Evolutionary conservation across 1,284 basidiomycete species (phyloP).

Genomic region (Ceraceosorus bombacis): DNA sequence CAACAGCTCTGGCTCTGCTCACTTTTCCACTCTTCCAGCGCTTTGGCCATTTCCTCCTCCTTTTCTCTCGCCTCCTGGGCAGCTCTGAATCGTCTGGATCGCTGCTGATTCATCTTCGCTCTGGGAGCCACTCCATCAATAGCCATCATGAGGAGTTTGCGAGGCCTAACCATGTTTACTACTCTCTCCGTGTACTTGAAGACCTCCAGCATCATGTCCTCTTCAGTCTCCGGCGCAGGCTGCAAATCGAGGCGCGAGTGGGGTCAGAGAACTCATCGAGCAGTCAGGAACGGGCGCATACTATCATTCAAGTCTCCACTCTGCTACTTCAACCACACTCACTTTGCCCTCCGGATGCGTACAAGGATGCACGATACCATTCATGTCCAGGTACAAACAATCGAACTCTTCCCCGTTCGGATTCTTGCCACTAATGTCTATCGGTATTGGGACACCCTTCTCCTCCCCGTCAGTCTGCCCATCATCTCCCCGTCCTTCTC

Average conservation of each 20-base stretch:
- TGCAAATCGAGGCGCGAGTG: neutral
- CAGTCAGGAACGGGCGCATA: neutral
- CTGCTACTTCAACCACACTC: neutral
- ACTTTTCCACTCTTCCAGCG: constrained; percentile 73
- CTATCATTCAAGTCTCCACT: neutral
- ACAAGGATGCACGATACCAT: constrained; percentile 77
- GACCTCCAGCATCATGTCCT: constrained; percentile 98
- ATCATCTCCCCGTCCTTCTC: constrained; percentile 56
- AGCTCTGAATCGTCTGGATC: constrained; percentile 73
- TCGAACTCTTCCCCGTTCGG: constrained; percentile 97
- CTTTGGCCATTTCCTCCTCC: constrained; percentile 82
- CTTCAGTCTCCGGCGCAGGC: constrained; percentile 83
- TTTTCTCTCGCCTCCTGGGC: constrained; percentile 89
- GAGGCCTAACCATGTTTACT: constrained; percentile 90
- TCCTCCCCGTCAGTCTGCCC: constrained; percentile 53
- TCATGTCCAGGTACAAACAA: constrained; percentile 70
- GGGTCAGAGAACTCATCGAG: neutral
- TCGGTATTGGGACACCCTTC: constrained; percentile 63
- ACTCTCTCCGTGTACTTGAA: constrained; percentile 96
- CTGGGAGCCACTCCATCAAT: constrained; percentile 97
- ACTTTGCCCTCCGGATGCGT: constrained; percentile 76
- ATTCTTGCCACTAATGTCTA: constrained; percentile 76
- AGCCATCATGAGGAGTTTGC: constrained; percentile 94
- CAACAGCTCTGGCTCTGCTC: constrained; percentile 30
- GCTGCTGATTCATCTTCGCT: constrained; percentile 99